Percentiles rank a stretch among this genome's conserved stretches.
These are phyloP conservation scores for Polygonum aviculare DNA, from an alignment of 148 eudicot species.

Conservation along the genomic window DNA sequence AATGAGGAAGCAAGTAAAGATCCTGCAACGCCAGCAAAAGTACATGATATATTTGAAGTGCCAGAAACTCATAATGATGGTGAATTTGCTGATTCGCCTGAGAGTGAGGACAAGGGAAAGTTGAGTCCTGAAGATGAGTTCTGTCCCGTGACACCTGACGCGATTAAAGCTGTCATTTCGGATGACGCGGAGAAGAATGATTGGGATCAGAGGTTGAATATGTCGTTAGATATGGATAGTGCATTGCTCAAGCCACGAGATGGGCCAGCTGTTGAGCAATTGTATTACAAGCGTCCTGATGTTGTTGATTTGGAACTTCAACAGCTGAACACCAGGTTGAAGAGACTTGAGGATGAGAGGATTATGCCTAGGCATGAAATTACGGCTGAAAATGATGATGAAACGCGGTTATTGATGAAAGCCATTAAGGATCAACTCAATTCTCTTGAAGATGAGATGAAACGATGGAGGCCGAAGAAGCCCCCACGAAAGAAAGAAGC, in stretches of 20 bases:
- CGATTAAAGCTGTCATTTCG: conserved; percentile 5
- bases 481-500: conserved; percentile 22
- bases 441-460: conserved; percentile 52
- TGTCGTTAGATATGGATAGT: neutral
- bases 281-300: conserved; percentile 27
- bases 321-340: conserved; percentile 34
- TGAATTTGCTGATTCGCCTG: neutral
- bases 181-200: neutral
- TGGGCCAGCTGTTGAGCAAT: conserved; percentile 18
- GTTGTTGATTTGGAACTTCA: conserved; percentile 31
- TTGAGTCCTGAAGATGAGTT: neutral
- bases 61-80: neutral
- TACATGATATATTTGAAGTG: conserved; percentile 11
- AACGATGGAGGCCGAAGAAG: conserved; percentile 29
- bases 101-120: neutral
- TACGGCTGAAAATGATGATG: conserved; percentile 22
- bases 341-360: conserved; percentile 51
- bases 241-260: neutral
- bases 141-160: neutral
- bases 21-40: neutral
- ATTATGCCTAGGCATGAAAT: conserved; percentile 20
- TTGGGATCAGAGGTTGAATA: neutral
- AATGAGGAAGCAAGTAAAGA: neutral
- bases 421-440: conserved; percentile 59
- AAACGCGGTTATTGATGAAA: conserved; percentile 41